Percentiles rank a stretch among this genome's conserved stretches.
phyloP scores from a whole-genome alignment of 2,329 filamentous ascomycete species.

The Colletotrichum magnum region DNA sequence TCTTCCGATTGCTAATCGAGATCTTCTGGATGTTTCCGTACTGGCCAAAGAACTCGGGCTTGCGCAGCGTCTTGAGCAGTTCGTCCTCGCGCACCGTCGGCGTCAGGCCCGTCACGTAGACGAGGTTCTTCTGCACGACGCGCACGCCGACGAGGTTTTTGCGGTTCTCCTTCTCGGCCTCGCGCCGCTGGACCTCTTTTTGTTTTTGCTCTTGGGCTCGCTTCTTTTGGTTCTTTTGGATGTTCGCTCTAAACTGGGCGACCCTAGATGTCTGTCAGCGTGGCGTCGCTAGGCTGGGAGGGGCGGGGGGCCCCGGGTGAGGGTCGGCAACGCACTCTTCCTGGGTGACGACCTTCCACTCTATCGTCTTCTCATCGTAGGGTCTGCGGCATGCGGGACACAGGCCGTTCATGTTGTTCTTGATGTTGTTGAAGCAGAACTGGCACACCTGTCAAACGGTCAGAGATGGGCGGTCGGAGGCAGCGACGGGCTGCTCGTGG shows the following conservation, averaged over 20 bases:
- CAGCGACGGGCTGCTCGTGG: background rate
- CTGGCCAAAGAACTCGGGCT: conserved; percentile 95
- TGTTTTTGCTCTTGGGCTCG: conserved; percentile 86
- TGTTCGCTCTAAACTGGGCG: conserved; percentile 81
- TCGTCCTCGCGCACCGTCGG: conserved; percentile 94
- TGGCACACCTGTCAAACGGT: conserved; percentile 84
- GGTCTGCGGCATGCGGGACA: conserved; percentile 97
- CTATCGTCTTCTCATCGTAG: conserved; percentile 97
- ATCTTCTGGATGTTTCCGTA: conserved; percentile 99
- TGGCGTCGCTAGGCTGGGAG: background rate
- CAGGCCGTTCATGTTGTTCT: conserved; percentile 96
- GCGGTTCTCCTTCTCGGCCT: conserved; percentile 94
- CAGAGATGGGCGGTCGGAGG: conserved; percentile 18
- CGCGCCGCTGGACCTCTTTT: conserved; percentile 95
- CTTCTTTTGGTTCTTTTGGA: conserved; percentile 93
- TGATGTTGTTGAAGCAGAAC: conserved; percentile 99
- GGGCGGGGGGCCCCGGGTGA: background rate
- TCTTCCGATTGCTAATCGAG: conserved; percentile 96
- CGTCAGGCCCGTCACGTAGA: conserved; percentile 96
- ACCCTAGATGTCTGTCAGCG: conserved; percentile 64
- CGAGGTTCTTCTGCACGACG: conserved; percentile 98
- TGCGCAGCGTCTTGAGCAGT: conserved; percentile 89
- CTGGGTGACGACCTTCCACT: conserved; percentile 94
- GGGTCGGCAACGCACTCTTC: conserved; percentile 81
- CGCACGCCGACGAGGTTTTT: conserved; percentile 96